These are phyloP conservation scores for Daphne laureola DNA, from an alignment of 441 rosid species.

Conservation along the genomic window DNA sequence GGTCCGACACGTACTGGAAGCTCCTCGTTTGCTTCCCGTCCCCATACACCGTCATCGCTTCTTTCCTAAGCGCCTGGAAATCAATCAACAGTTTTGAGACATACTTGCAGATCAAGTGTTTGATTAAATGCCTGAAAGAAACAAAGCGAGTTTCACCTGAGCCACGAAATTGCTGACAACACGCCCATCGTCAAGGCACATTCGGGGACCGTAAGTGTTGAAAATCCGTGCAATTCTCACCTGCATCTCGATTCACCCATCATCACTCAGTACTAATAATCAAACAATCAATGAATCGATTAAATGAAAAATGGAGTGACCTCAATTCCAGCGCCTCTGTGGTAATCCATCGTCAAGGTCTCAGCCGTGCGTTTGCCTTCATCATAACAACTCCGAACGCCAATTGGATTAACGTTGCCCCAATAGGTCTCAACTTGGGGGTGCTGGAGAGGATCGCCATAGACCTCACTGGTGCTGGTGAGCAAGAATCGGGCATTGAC, in stretches of 20 bases:
- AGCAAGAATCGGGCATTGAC: conserved; percentile 71
- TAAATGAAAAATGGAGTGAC: conserved; percentile 19
- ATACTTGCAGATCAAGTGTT: neutral
- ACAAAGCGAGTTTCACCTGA: conserved; percentile 30
- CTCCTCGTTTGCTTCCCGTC: conserved; percentile 89
- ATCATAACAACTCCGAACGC: conserved; percentile 76
- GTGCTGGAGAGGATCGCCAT: conserved; percentile 78
- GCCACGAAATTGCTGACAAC: conserved; percentile 86
- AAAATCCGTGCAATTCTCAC: conserved; percentile 81
- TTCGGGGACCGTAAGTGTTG: conserved; percentile 84
- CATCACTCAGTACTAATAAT: too few species aligned
- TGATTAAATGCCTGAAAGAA: too few species aligned
- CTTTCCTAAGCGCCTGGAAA: conserved; percentile 63
- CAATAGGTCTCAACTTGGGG: conserved; percentile 81
- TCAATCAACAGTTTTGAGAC: neutral
- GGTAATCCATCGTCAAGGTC: conserved; percentile 73
- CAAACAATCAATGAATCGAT: too few species aligned
- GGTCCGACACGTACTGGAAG: conserved; percentile 76
- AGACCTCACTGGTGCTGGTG: conserved; percentile 82
- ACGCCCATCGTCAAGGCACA: conserved; percentile 84
- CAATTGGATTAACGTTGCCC: conserved; percentile 86
- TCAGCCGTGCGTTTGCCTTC: conserved; percentile 81
- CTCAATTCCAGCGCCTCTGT: conserved; percentile 63
- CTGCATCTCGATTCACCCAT: too few species aligned
- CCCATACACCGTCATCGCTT: conserved; percentile 79